Conservation (phyloP, 1,284 basidiomycete genomes). For the Ceratobasidium sp. region DNA sequence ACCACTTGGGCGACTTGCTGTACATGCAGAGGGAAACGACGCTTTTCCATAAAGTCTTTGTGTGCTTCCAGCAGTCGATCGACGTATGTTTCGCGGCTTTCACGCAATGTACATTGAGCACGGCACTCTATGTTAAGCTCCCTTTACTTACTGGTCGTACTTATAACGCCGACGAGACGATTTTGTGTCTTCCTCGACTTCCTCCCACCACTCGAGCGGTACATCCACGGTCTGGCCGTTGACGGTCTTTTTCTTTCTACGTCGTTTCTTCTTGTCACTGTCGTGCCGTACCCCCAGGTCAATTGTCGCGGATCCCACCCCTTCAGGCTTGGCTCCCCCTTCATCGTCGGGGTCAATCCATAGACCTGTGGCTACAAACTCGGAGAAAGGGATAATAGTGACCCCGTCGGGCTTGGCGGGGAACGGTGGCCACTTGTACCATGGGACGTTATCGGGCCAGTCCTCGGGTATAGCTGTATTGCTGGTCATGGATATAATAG, state of each 20-base stretch:
- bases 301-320: constrained; percentile 6
- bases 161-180: not conserved
- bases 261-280: constrained; percentile 31
- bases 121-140: too few relatives aligned
- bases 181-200: constrained; percentile 17
- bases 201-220: constrained; percentile 35
- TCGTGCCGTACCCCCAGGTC: constrained; percentile 27
- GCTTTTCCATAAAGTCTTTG: constrained; percentile 34
- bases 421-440: constrained; percentile 34
- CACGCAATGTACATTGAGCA: not conserved
- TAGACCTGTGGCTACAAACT: constrained; percentile 37
- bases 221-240: constrained; percentile 25
- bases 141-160: constrained; percentile 28
- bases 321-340: not conserved
- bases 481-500: not conserved
- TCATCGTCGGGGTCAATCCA: constrained; percentile 25
- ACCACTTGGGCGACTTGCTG: constrained; percentile 24
- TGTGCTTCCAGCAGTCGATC: constrained; percentile 27
- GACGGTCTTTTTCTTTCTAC: constrained; percentile 25
- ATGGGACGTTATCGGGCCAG: constrained; percentile 19
- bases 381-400: constrained; percentile 28
- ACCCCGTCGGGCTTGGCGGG: constrained; percentile 31
- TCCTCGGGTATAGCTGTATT: not conserved
- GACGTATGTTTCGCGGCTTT: constrained; percentile 19
- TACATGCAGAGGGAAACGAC: constrained; percentile 19